phyloP scores from a whole-genome alignment of 352 stramenopile genomes.

The Synura sp. region DNA sequence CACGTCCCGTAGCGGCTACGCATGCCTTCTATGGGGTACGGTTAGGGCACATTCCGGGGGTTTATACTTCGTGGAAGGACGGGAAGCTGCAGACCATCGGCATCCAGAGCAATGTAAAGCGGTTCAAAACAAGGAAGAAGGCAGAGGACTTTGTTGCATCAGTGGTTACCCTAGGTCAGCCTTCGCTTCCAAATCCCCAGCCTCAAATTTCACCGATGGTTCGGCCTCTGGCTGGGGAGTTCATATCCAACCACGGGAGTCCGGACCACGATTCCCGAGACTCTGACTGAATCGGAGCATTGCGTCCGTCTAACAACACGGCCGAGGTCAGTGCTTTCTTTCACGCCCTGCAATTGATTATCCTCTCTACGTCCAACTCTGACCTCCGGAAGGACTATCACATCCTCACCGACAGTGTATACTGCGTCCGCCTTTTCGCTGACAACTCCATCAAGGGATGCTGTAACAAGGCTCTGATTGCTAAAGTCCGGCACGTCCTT shows the following conservation, averaged over 20 bases:
- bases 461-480: not conserved
- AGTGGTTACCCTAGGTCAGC: constrained; percentile 18
- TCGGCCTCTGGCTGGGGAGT: constrained; percentile 7
- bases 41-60: too few species aligned
- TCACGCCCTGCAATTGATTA: constrained; percentile 5
- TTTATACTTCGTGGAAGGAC: constrained; percentile 12
- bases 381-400: not conserved
- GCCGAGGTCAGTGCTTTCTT: not conserved
- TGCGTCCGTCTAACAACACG: not conserved
- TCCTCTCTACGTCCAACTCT: not conserved
- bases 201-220: not conserved
- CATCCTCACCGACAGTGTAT: too few species aligned
- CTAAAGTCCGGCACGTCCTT: not conserved
- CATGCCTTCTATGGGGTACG: too few species aligned
- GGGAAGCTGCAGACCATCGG: too few species aligned
- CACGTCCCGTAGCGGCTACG: too few species aligned
- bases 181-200: not conserved
- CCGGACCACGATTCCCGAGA: not conserved
- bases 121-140: constrained; percentile 9
- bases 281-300: not conserved
- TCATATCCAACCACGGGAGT: not conserved
- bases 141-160: not conserved
- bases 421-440: too few species aligned
- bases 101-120: not conserved
- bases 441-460: not conserved